Evolutionary conservation across 805 yeast species (phyloP).

Genomic region (Sungouiozyma intestinalis): DNA sequence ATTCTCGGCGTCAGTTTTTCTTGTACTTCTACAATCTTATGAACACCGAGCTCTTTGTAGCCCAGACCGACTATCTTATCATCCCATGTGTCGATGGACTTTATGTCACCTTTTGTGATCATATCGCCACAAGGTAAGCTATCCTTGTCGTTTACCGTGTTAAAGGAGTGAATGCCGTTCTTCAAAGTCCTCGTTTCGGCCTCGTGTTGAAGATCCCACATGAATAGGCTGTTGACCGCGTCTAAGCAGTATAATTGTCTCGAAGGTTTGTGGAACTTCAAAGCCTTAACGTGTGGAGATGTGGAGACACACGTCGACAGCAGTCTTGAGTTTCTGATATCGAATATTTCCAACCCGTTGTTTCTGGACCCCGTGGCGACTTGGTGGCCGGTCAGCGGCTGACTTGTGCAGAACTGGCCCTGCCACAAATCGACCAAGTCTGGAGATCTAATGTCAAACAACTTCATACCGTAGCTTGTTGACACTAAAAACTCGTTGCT

Average conservation of each 20-base stretch:
- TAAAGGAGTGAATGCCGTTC: constrained; percentile 1
- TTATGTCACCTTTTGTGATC: constrained; percentile 8
- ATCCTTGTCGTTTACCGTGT: not conserved
- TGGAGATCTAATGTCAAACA: constrained; percentile 1
- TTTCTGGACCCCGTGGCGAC: constrained; percentile 1
- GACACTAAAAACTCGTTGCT: constrained; percentile 11
- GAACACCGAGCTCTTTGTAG: constrained; percentile 19
- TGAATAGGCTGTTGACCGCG: constrained; percentile 3
- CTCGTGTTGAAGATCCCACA: constrained; percentile 19
- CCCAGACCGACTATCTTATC: constrained; percentile 9
- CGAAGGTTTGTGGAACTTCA: not conserved
- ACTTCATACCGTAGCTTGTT: not conserved
- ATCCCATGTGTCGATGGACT: constrained; percentile 1
- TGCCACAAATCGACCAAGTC: not conserved
- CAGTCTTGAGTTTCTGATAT: not conserved
- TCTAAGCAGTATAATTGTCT: constrained; percentile 3
- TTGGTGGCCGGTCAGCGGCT: not conserved
- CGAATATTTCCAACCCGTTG: not conserved
- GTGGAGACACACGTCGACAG: not conserved
- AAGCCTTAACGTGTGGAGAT: not conserved
- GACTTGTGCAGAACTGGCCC: not conserved
- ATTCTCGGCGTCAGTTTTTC: not conserved
- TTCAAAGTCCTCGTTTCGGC: not conserved
- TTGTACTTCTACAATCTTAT: constrained; percentile 15
- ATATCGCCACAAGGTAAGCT: constrained; percentile 19